A percentile compares a stretch with the other conserved stretches of the same genome.
These are phyloP conservation scores for Amauroascus verrucosus DNA, from an alignment of 2,329 filamentous ascomycete species.

Conservation along the genomic window DNA sequence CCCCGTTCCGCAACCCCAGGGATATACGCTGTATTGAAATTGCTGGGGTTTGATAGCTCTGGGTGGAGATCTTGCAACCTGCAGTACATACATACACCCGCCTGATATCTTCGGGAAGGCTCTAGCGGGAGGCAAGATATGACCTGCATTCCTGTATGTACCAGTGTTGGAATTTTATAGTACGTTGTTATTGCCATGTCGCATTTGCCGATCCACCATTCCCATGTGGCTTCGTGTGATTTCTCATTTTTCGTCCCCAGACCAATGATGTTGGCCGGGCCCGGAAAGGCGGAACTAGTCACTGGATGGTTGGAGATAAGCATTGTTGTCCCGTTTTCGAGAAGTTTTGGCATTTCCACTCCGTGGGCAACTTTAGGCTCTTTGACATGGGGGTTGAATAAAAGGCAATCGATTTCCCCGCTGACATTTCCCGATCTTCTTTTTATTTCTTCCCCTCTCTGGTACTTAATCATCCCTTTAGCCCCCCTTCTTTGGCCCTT, in stretches of 20 bases:
- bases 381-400: neutral
- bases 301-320: conserved; percentile 1
- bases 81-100: neutral
- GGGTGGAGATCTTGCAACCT: neutral
- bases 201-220: neutral
- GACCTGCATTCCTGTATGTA: neutral
- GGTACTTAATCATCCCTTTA: neutral
- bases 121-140: neutral
- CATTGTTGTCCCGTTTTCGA: neutral
- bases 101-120: neutral
- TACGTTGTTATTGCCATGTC: neutral
- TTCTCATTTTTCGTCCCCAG: neutral
- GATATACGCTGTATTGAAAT: neutral
- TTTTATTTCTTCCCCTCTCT: neutral
- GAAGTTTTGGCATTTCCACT: neutral
- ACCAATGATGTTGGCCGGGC: neutral
- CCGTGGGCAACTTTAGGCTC: neutral
- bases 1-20: neutral
- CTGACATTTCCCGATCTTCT: neutral
- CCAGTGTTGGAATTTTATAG: neutral
- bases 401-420: conserved; percentile 6
- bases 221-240: conserved; percentile 3
- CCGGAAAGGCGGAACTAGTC: neutral
- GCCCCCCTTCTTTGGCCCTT: neutral
- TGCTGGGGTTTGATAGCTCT: neutral